Evolutionary conservation across 1,139 yeast genomes (phyloP).

Genomic region (Blastobotrys arbuscula): DNA sequence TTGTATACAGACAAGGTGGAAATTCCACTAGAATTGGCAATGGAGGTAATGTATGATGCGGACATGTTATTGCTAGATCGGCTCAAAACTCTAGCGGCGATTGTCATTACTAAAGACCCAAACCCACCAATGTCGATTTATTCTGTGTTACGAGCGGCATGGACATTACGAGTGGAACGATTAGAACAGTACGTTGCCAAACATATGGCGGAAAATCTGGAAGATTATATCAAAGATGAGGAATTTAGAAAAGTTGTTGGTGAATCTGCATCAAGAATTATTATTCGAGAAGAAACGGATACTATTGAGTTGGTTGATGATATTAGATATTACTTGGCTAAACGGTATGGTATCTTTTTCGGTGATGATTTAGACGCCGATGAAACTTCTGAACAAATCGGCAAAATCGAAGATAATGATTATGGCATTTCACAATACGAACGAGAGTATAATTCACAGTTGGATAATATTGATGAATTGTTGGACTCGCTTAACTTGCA

Average conservation of each 20-base stretch:
- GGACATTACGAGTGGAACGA: conserved; percentile 62
- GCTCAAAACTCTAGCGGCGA: conserved; percentile 61
- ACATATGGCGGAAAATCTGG: conserved; percentile 49
- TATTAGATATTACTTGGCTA: conserved; percentile 57
- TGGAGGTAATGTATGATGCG: conserved; percentile 55
- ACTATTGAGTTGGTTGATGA: conserved; percentile 77
- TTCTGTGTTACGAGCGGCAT: conserved; percentile 56
- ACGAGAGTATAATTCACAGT: conserved; percentile 33
- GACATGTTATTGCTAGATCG: conserved; percentile 59
- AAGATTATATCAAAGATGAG: conserved; percentile 35
- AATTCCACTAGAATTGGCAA: conserved; percentile 45
- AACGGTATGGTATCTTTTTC: conserved; percentile 39
- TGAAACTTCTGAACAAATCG: conserved; percentile 8
- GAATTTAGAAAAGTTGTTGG: conserved; percentile 39
- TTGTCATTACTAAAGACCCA: conserved; percentile 40
- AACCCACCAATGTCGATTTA: conserved; percentile 40
- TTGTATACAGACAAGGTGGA: conserved; percentile 57
- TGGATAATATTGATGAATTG: conserved; percentile 42
- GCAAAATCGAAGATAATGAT: conserved; percentile 14
- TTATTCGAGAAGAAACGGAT: conserved; percentile 63
- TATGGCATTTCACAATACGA: conserved; percentile 18
- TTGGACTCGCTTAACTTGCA: conserved; percentile 36
- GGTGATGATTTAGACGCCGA: conserved; percentile 17
- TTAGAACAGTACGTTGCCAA: conserved; percentile 60
- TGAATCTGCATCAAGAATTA: conserved; percentile 55